Evolutionary conservation across 768 basidiomycete species (phyloP), one percentile per base, ranked within the genome.

Genomic region (Dioszegia aurantiaca): DNA sequence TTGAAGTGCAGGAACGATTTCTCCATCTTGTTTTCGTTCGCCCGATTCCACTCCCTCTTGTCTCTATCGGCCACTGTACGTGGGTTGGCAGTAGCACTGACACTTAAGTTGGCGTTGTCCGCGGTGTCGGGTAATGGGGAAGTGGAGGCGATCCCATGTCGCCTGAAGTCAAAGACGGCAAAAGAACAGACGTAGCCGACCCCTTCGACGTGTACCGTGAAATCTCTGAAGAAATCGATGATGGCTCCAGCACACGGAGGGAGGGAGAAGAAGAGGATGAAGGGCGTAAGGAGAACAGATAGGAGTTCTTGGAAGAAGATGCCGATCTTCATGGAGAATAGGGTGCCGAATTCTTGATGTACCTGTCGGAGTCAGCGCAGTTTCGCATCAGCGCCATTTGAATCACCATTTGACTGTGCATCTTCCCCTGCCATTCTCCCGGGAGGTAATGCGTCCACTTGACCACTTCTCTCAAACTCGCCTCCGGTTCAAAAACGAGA

Each of bases 211-310:
- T 98, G 94, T 0, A 99, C 87, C 0, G 91, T 88, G 73, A 97
- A 99, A 76, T 98, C 94, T 30, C 94, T 85, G 83, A 99, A 98
- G 74, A 99, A 98, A 73, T 99, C 95, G 60, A 99, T 83, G 64
- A 98, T 88, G 0, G 86, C 87, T 9, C 89, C 87, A 1, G 94
- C 89, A 73, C 91, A 95, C 1, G 80, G 80, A 0, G 95, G 94
- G 2, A 99, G 82, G 3, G 94, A 90, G 77, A 87, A 87, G 86
- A 90, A 91, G 9, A 99, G 81, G 37, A 99, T 85, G 69, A 95
- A 89, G 0, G 95, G 95, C 1, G 94, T 99, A 40, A 94, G 80
- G 48, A 98, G 81, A 43, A 99, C 94, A 0, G 92, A 94, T 11
- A 90, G 70, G 1, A 98, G 79, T 72, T 99, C 95, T 69, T 90